Evolutionary conservation across 371 early-diverging fungal genomes (phyloP).

Genomic region (Phascolomyces articulosus): DNA sequence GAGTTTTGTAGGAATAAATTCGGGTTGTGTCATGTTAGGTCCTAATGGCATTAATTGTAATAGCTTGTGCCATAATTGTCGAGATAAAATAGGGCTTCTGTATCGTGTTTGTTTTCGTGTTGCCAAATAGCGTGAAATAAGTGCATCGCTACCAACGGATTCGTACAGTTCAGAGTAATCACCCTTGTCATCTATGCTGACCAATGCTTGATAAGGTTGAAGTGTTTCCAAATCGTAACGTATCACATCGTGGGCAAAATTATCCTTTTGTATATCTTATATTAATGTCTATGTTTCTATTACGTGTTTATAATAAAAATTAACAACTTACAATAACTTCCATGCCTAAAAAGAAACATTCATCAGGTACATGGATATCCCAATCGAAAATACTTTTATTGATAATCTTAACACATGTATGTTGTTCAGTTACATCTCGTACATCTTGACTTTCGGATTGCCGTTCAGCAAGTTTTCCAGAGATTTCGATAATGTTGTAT

Average conservation of each 20-base stretch:
- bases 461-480: slow-evolving; percentile 74
- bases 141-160: slow-evolving; percentile 71
- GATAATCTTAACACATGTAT: slow-evolving; percentile 73
- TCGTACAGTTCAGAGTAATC: slow-evolving; percentile 88
- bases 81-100: slow-evolving; percentile 63
- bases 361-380: slow-evolving; percentile 68
- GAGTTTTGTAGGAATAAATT: slow-evolving; percentile 93
- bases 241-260: slow-evolving; percentile 94
- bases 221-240: slow-evolving; percentile 78
- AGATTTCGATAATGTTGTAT: slow-evolving; percentile 95
- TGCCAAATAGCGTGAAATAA: slow-evolving; percentile 72
- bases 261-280: slow-evolving; percentile 65
- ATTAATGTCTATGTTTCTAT: neutral
- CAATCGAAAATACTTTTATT: slow-evolving; percentile 94
- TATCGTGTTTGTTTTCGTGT: slow-evolving; percentile 62
- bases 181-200: slow-evolving; percentile 79
- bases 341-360: slow-evolving; percentile 93
- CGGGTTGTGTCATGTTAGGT: slow-evolving; percentile 81
- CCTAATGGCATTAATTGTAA: slow-evolving; percentile 78
- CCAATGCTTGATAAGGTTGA: slow-evolving; percentile 81
- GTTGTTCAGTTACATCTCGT: slow-evolving; percentile 45
- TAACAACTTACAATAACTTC: slow-evolving; percentile 79
- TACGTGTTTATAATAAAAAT: too few relatives aligned
- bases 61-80: slow-evolving; percentile 49
- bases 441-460: slow-evolving; percentile 66